These are phyloP conservation scores for Pythium rishiriense DNA, from an alignment of 352 stramenopile species.

Conservation along the genomic window DNA sequence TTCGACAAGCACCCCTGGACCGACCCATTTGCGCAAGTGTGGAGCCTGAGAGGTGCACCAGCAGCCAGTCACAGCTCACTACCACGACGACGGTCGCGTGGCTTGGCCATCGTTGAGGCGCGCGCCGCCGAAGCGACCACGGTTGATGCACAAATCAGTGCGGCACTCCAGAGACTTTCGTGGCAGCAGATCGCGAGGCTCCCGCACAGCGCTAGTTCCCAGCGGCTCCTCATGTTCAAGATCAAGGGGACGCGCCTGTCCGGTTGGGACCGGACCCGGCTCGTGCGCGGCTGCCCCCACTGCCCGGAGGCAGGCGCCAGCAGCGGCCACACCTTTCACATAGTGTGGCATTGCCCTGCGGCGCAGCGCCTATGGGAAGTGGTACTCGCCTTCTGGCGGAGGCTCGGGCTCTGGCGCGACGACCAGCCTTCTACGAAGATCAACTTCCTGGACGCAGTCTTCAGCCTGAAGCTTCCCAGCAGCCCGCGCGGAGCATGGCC, in stretches of 20 bases:
- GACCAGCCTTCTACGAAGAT: no score
- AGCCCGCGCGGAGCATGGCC: no score
- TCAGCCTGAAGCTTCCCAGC: no score
- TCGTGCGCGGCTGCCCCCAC: neutral
- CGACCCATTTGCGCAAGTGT: neutral
- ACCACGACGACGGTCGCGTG: no score
- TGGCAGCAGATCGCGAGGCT: neutral
- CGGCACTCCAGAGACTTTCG: neutral
- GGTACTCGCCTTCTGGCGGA: neutral
- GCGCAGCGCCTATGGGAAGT: neutral
- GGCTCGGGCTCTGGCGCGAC: conserved; percentile 1
- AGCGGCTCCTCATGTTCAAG: neutral
- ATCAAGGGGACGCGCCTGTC: neutral
- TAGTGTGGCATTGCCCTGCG: neutral
- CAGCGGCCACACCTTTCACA: conserved; percentile 3
- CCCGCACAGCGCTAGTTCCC: neutral
- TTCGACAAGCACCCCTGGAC: no score
- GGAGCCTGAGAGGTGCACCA: neutral
- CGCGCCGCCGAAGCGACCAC: no score
- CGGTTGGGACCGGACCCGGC: neutral
- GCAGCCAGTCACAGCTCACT: neutral
- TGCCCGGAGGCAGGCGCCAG: neutral
- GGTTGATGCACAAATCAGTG: neutral
- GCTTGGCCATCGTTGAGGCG: neutral
- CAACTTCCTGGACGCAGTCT: no score